Conservation (phyloP, 371 early-diverging fungal genomes). For the Circinella umbellata region DNA sequence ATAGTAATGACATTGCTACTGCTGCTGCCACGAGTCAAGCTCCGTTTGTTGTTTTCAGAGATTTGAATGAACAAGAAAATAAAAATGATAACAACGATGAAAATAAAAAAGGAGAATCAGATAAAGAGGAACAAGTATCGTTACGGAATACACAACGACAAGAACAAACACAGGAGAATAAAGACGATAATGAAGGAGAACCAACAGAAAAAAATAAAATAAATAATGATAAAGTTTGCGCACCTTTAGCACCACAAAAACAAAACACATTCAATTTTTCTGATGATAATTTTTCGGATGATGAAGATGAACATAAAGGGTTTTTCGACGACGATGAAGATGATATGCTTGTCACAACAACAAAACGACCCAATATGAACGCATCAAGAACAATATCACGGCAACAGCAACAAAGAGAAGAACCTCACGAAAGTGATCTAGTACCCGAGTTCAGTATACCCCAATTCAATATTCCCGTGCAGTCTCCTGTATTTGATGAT, state of each 20-base stretch:
- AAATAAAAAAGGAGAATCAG: too few relatives aligned
- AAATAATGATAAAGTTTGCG: not conserved
- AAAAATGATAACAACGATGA: too few relatives aligned
- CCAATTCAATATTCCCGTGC: slow-evolving; percentile 6
- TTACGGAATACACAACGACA: too few relatives aligned
- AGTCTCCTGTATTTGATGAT: not conserved
- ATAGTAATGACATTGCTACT: not conserved
- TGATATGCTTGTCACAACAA: not conserved
- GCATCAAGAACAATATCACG: not conserved
- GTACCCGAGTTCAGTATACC: slow-evolving; percentile 7
- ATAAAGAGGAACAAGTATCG: too few relatives aligned
- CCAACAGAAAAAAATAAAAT: not conserved
- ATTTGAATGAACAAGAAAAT: too few relatives aligned
- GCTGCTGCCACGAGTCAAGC: too few relatives aligned
- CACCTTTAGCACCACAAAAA: not conserved
- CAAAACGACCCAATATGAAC: not conserved
- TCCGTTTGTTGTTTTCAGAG: too few relatives aligned
- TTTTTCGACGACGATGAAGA: slow-evolving; percentile 2
- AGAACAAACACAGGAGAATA: too few relatives aligned
- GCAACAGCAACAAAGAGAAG: not conserved
- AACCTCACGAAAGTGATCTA: not conserved
- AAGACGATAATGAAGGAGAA: too few relatives aligned
- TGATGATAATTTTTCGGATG: not conserved
- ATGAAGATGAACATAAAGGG: not conserved
- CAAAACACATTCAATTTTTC: not conserved